Percentiles rank a stretch among this genome's conserved stretches.
phyloP scores from a whole-genome alignment of 2,329 filamentous ascomycete genomes.

The Zymoseptoria pseudotritici region DNA sequence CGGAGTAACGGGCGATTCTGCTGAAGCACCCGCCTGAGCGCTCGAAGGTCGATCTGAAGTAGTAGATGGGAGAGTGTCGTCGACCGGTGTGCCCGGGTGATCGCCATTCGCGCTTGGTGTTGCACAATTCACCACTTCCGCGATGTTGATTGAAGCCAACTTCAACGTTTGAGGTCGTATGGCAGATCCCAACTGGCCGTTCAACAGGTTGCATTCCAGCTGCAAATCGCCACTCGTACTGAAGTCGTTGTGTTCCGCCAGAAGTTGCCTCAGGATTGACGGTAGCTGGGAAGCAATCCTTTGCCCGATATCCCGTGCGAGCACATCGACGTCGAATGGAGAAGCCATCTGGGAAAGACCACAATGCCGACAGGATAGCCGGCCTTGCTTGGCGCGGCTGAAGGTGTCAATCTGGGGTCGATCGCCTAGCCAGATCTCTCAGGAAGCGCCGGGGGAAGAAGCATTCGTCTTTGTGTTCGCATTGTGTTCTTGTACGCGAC shows the following conservation, averaged over 20 bases:
- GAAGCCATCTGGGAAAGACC: background rate
- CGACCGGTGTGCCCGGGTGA: background rate
- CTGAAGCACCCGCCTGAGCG: no score
- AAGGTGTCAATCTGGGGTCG: no score
- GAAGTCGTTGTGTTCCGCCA: slow-evolving; percentile 7
- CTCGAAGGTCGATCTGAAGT: background rate
- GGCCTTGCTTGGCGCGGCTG: no score
- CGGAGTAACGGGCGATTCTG: background rate
- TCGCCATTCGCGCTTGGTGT: background rate
- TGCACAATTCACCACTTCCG: background rate
- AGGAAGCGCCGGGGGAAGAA: background rate
- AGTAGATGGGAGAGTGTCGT: background rate
- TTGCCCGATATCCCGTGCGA: slow-evolving; percentile 14
- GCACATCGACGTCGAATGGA: slow-evolving; percentile 9
- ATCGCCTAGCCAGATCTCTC: background rate
- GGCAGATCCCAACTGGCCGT: slow-evolving; percentile 2
- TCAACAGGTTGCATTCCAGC: slow-evolving; percentile 15
- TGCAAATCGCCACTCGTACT: slow-evolving; percentile 9
- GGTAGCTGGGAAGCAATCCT: slow-evolving; percentile 14
- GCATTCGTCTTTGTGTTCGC: background rate
- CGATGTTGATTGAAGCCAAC: slow-evolving; percentile 14
- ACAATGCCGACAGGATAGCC: background rate
- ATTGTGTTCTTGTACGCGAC: background rate
- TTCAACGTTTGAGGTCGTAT: slow-evolving; percentile 6
- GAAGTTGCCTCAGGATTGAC: slow-evolving; percentile 9